These are phyloP conservation scores for Chlamydomonas schloesseri DNA, from an alignment of 139 green algal species.

Conservation along the genomic window DNA sequence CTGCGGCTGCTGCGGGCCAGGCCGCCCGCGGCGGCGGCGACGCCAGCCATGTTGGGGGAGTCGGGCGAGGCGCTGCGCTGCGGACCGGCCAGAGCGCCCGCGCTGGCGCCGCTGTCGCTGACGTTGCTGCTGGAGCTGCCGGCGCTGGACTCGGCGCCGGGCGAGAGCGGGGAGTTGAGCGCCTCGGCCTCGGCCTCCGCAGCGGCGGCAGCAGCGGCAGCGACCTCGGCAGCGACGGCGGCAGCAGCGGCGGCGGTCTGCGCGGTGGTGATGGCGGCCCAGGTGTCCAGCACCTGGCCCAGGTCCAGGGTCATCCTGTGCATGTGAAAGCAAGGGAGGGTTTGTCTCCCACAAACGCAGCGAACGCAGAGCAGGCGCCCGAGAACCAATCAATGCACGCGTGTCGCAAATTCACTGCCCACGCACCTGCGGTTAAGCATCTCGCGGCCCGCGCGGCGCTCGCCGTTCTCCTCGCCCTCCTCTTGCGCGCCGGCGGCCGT, in stretches of 20 bases:
- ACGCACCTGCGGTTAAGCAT: not conserved
- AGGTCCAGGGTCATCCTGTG: conserved; percentile 11
- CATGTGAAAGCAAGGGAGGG: no score
- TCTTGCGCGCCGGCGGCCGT: not conserved
- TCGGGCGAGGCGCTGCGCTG: not conserved
- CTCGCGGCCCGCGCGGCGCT: not conserved
- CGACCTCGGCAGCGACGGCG: not conserved
- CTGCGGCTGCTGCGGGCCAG: not conserved
- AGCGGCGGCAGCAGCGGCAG: not conserved
- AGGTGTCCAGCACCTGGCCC: not conserved
- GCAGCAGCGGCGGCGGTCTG: not conserved
- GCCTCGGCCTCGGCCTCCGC: not conserved
- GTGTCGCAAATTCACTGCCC: not conserved
- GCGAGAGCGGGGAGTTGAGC: not conserved
- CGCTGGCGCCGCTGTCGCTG: no score
- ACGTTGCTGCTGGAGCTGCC: not conserved
- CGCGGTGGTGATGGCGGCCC: not conserved
- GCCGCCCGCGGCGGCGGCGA: not conserved
- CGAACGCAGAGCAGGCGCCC: no score
- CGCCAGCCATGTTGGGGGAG: not conserved
- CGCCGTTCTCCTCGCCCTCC: not conserved
- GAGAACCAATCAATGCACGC: no score
- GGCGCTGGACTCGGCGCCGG: not conserved
- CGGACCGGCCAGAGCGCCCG: no score
- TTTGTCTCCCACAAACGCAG: no score